These are phyloP conservation scores for Clavispora carvajalis DNA, from an alignment of 805 yeast species.

Conservation along the genomic window DNA sequence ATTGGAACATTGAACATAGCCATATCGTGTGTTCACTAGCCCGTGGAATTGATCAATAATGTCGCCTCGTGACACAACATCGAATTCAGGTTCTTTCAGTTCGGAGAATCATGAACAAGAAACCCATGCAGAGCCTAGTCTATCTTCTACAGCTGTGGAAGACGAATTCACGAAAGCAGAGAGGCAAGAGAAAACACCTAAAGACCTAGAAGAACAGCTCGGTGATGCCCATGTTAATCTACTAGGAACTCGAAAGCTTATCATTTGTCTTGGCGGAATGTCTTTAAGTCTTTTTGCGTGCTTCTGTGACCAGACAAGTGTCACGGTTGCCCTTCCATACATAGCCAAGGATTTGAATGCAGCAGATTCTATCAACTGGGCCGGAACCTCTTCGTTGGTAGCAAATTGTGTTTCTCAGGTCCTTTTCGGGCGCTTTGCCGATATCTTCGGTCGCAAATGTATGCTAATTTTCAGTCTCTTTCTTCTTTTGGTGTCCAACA, in stretches of 20 bases:
- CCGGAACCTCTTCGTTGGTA: slow-evolving; percentile 64
- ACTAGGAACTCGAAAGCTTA: slow-evolving; percentile 32
- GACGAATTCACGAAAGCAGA: slow-evolving; percentile 3
- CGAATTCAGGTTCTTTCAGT: neutral
- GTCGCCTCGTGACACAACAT: neutral
- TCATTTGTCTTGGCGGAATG: slow-evolving; percentile 33
- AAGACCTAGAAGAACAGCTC: slow-evolving; percentile 20
- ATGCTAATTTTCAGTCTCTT: slow-evolving; percentile 40
- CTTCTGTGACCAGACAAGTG: slow-evolving; percentile 47
- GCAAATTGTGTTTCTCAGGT: slow-evolving; percentile 75
- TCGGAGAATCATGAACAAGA: neutral
- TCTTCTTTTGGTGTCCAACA: slow-evolving; percentile 43
- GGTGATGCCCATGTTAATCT: slow-evolving; percentile 41
- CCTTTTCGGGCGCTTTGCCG: slow-evolving; percentile 64
- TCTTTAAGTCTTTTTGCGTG: slow-evolving; percentile 37
- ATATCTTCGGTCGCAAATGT: slow-evolving; percentile 52
- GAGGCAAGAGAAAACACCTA: neutral
- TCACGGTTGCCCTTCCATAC: slow-evolving; percentile 44
- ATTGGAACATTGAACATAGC: no score
- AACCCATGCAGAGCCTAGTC: neutral
- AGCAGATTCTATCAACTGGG: slow-evolving; percentile 54
- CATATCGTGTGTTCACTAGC: neutral
- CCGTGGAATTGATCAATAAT: neutral
- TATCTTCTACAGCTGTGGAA: neutral
- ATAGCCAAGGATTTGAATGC: slow-evolving; percentile 46